These are phyloP conservation scores for Dictyostelium purpureum DNA, from an alignment of 78 protist species.

Conservation along the genomic window DNA sequence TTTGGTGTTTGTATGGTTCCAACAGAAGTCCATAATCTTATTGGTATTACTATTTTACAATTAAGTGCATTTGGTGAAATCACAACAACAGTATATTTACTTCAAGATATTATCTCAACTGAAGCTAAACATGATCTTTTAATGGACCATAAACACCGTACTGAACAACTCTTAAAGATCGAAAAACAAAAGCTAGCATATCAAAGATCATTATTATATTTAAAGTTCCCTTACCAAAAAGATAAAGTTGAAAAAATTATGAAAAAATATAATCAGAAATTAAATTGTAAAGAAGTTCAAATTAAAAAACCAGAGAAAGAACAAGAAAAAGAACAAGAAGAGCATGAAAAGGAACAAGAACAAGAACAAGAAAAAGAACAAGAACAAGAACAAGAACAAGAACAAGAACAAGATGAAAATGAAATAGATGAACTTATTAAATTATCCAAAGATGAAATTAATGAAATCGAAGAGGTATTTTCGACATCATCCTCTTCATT, in stretches of 20 bases:
- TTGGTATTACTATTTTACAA: slow-evolving; percentile 18
- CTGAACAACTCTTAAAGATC: not conserved
- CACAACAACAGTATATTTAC: not conserved
- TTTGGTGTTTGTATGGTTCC: slow-evolving; percentile 22
- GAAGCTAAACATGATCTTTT: not conserved
- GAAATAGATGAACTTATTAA: no score
- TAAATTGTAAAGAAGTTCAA: not conserved
- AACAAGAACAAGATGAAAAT: not conserved
- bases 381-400: not conserved
- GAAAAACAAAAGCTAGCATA: not conserved
- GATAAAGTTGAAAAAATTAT: not conserved
- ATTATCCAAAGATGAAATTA: not conserved
- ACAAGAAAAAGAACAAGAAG: not conserved
- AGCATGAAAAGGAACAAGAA: not conserved
- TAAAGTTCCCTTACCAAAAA: not conserved
- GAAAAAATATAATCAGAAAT: not conserved
- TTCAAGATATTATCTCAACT: not conserved
- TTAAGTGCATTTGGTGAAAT: slow-evolving; percentile 15
- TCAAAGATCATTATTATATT: not conserved
- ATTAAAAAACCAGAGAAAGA: not conserved
- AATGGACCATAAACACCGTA: not conserved
- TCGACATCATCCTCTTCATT: not conserved
- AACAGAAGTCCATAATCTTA: not conserved
- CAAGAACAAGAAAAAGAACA: not conserved
- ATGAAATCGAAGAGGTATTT: not conserved